A percentile compares a stretch with the other conserved stretches of the same genome.
These are phyloP conservation scores for Colletotrichum higginsianum DNA, from an alignment of 2,329 filamentous ascomycete genomes.

Conservation along the genomic window DNA sequence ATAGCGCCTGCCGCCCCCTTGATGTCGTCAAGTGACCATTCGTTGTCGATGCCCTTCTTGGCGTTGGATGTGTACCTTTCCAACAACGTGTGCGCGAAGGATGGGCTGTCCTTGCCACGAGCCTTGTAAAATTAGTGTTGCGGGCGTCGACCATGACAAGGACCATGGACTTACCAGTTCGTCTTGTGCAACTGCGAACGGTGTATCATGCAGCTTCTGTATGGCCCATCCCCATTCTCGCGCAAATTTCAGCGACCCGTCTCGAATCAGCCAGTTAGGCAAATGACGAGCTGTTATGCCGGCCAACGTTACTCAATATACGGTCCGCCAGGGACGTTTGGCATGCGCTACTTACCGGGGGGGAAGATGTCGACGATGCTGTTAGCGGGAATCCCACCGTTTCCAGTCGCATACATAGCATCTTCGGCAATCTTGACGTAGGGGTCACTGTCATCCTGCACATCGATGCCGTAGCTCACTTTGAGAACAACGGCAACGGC, in stretches of 20 bases:
- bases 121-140: slow-evolving; percentile 37
- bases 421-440: slow-evolving; percentile 47
- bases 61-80: slow-evolving; percentile 35
- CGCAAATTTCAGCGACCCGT: slow-evolving; percentile 52
- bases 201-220: slow-evolving; percentile 51
- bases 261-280: slow-evolving; percentile 54
- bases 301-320: slow-evolving; percentile 45
- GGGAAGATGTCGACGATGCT: slow-evolving; percentile 66
- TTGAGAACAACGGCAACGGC: slow-evolving; percentile 52
- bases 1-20: slow-evolving; percentile 64
- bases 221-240: slow-evolving; percentile 54
- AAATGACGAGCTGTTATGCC: slow-evolving; percentile 53
- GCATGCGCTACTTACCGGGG: slow-evolving; percentile 46
- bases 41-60: slow-evolving; percentile 28
- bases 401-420: slow-evolving; percentile 49
- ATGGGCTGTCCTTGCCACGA: slow-evolving; percentile 38
- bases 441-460: slow-evolving; percentile 49
- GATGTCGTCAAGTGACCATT: slow-evolving; percentile 56
- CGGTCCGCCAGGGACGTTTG: slow-evolving; percentile 35
- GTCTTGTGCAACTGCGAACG: slow-evolving; percentile 49
- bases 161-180: slow-evolving; percentile 45
- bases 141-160: slow-evolving; percentile 36
- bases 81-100: slow-evolving; percentile 38
- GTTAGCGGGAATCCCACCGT: slow-evolving; percentile 50
- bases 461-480: slow-evolving; percentile 51